A percentile compares a stretch with the other conserved stretches of the same genome.
Evolutionary conservation across 108 stramenopile species (phyloP).

Genomic region (Pseudonitzschia multistriata): DNA sequence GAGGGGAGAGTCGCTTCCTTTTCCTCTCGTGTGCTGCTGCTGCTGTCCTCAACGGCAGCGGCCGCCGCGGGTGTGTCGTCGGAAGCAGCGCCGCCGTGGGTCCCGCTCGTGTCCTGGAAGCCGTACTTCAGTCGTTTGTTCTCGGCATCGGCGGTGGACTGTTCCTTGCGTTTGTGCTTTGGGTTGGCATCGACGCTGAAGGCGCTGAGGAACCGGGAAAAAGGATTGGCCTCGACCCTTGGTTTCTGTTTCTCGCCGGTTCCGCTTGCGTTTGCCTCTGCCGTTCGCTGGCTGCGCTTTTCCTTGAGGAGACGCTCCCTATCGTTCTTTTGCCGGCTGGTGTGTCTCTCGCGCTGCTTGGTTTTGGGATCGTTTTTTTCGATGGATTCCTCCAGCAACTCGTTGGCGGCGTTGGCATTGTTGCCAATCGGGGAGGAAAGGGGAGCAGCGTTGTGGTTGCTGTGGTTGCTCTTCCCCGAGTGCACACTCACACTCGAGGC

Average conservation of each 20-base stretch:
- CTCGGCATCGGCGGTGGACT: neutral
- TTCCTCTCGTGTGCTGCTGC: neutral
- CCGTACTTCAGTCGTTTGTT: constrained; percentile 12
- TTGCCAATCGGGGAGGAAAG: neutral
- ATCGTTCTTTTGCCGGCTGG: constrained; percentile 26
- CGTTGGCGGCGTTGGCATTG: constrained; percentile 11
- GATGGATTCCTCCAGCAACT: constrained; percentile 32
- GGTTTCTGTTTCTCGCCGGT: too few species aligned
- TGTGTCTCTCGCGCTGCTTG: constrained; percentile 15
- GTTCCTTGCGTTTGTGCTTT: constrained; percentile 41
- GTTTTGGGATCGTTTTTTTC: constrained; percentile 10
- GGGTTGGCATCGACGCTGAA: constrained; percentile 48
- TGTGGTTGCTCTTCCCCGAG: neutral
- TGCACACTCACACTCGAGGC: too few species aligned
- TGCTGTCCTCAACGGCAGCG: neutral
- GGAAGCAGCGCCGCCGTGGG: neutral
- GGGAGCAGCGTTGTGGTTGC: neutral
- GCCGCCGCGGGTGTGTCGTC: neutral
- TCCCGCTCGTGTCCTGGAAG: constrained; percentile 6
- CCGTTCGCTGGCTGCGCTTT: neutral
- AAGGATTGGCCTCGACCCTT: constrained; percentile 34
- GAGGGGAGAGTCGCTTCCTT: neutral
- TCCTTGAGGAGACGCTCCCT: constrained; percentile 34
- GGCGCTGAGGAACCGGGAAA: constrained; percentile 45
- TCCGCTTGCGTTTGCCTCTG: constrained; percentile 2